Evolutionary conservation across 2,329 filamentous ascomycete species (phyloP).

Genomic region (Apiospora hydei): DNA sequence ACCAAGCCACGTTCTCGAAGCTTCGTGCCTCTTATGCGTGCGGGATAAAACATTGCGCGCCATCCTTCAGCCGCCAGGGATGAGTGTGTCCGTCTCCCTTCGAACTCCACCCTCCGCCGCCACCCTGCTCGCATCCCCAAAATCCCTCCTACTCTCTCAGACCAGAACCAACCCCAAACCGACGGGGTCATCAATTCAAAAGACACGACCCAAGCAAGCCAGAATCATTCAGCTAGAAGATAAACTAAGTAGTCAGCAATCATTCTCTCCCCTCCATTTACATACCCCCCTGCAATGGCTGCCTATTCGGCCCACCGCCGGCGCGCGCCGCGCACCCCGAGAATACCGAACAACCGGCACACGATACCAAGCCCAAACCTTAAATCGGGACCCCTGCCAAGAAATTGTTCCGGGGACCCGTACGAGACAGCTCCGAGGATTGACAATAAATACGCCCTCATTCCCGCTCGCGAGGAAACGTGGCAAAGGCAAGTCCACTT

Average conservation of each 20-base stretch:
- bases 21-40: no score
- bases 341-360: neutral
- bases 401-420: neutral
- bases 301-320: neutral
- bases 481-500: neutral
- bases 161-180: no score
- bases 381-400: conserved; percentile 10
- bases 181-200: no score
- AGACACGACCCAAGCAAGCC: neutral
- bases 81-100: no score
- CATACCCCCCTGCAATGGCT: neutral
- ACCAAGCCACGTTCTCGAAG: no score
- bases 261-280: neutral
- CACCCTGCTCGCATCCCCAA: no score
- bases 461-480: neutral
- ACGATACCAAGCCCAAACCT: neutral
- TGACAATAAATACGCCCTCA: neutral
- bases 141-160: no score
- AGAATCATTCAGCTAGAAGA: neutral
- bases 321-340: conserved; percentile 7
- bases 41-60: no score
- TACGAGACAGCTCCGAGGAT: neutral
- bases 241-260: neutral
- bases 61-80: no score
- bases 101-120: no score